phyloP scores from a whole-genome alignment of 192 early-diverging fungal genomes.

The Backusella luteola region DNA sequence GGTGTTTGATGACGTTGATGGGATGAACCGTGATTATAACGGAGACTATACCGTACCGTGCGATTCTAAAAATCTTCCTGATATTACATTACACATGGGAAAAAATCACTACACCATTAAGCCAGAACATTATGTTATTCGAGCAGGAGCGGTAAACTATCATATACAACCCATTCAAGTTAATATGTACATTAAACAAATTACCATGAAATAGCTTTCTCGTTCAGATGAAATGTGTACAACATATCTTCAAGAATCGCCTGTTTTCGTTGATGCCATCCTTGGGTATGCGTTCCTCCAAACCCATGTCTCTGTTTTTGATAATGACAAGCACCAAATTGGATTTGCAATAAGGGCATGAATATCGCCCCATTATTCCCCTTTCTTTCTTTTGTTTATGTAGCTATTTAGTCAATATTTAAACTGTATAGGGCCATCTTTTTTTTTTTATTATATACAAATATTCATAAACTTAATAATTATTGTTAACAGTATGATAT shows the following conservation, averaged over 20 bases:
- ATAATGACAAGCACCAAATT: slow-evolving; percentile 25
- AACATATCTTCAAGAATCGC: slow-evolving; percentile 27
- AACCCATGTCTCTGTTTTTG: slow-evolving; percentile 25
- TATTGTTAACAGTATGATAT: too few relatives aligned
- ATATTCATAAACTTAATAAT: too few relatives aligned
- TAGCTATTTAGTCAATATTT: not conserved
- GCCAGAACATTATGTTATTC: slow-evolving; percentile 27
- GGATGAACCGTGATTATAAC: not conserved
- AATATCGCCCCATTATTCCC: not conserved
- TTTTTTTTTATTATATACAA: not conserved
- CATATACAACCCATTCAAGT: not conserved
- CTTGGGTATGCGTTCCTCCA: slow-evolving; percentile 37
- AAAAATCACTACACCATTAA: slow-evolving; percentile 7
- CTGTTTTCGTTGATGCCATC: slow-evolving; percentile 20
- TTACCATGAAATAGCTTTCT: slow-evolving; percentile 10
- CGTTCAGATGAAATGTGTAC: slow-evolving; percentile 6
- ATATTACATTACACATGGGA: slow-evolving; percentile 15
- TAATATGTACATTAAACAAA: not conserved
- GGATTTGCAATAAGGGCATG: slow-evolving; percentile 20
- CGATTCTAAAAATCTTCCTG: not conserved
- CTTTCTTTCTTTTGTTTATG: not conserved
- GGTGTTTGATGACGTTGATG: slow-evolving; percentile 8
- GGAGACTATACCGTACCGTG: slow-evolving; percentile 28
- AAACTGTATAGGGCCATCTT: not conserved
- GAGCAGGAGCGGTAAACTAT: not conserved